Evolutionary conservation across 495 filamentous ascomycete species (phyloP).

Genomic region (Neurospora sp.): DNA sequence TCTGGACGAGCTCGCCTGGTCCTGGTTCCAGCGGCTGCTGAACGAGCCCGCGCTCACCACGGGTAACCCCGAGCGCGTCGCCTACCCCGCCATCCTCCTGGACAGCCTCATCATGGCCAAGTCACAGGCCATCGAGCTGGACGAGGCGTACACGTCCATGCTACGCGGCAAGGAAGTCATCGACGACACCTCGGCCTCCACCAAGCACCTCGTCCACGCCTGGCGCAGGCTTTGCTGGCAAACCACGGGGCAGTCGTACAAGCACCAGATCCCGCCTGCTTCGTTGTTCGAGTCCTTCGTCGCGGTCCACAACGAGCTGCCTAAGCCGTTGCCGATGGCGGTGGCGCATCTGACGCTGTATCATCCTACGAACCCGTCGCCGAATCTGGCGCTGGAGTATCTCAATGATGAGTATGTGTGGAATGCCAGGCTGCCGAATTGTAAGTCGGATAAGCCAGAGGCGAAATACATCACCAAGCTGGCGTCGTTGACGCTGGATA

Average conservation of each 20-base stretch:
- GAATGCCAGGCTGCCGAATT: background rate
- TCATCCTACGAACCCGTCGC: slow-evolving; percentile 29
- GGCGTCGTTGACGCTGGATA: slow-evolving; percentile 15
- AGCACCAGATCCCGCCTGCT: slow-evolving; percentile 20
- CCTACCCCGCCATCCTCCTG: slow-evolving; percentile 8
- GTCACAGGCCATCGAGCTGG: slow-evolving; percentile 14
- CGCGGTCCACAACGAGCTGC: slow-evolving; percentile 14
- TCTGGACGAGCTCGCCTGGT: slow-evolving; percentile 30
- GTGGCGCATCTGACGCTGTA: slow-evolving; percentile 32
- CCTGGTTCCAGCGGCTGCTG: slow-evolving; percentile 30
- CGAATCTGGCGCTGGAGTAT: slow-evolving; percentile 25
- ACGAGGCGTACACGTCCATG: slow-evolving; percentile 26
- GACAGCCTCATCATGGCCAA: slow-evolving; percentile 19
- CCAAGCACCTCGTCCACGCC: slow-evolving; percentile 2
- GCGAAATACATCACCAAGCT: slow-evolving; percentile 1
- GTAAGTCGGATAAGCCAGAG: background rate
- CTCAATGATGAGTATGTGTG: slow-evolving; percentile 6
- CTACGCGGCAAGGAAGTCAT: slow-evolving; percentile 21
- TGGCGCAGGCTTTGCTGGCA: slow-evolving; percentile 25
- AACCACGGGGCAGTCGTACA: slow-evolving; percentile 24
- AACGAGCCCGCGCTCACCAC: background rate
- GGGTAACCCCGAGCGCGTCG: slow-evolving; percentile 1
- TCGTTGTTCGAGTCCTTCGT: slow-evolving; percentile 32
- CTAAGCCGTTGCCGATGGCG: slow-evolving; percentile 7
- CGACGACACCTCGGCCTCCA: slow-evolving; percentile 1